Evolutionary conservation across 176 grass and related monocot species (phyloP).

Genomic region (Raddia distichophylla): DNA sequence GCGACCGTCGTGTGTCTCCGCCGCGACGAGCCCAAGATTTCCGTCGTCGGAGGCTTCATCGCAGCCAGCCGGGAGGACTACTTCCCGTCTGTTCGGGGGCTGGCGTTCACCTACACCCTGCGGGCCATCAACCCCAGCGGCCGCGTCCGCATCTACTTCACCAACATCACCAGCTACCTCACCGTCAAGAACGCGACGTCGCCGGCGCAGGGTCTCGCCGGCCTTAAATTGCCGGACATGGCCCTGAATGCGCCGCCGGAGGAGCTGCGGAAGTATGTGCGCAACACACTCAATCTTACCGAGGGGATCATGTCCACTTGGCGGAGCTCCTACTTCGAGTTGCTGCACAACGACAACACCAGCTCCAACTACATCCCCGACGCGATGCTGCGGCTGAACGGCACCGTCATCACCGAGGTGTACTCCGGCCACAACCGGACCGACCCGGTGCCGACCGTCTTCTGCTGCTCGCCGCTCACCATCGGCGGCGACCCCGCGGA

Average conservation of each 20-base stretch:
- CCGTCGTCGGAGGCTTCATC: not conserved
- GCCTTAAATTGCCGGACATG: too few species aligned
- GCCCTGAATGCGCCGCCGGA: too few species aligned
- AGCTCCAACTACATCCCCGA: not conserved
- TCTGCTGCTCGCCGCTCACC: not conserved
- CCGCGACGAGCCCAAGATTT: fast-evolving
- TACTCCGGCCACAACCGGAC: not conserved
- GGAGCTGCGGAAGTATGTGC: not conserved
- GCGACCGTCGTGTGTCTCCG: not conserved
- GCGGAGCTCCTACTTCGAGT: not conserved
- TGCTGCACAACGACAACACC: not conserved
- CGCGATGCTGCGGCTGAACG: not conserved
- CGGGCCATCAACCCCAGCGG: not conserved
- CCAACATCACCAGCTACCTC: too few species aligned
- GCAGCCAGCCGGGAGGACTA: not conserved
- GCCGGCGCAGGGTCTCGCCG: too few species aligned
- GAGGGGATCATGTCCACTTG: not conserved
- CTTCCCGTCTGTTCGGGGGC: not conserved
- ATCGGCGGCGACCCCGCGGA: not conserved
- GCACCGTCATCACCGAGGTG: not conserved
- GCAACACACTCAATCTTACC: too few species aligned
- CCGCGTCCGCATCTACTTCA: constrained; percentile 1
- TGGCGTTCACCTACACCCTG: not conserved
- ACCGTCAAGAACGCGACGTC: not conserved
- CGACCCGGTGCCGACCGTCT: not conserved